Percentiles rank a stretch among this genome's conserved stretches.
These are phyloP conservation scores for Cudoniella acicularis DNA, from an alignment of 495 filamentous ascomycete species.

Conservation along the genomic window DNA sequence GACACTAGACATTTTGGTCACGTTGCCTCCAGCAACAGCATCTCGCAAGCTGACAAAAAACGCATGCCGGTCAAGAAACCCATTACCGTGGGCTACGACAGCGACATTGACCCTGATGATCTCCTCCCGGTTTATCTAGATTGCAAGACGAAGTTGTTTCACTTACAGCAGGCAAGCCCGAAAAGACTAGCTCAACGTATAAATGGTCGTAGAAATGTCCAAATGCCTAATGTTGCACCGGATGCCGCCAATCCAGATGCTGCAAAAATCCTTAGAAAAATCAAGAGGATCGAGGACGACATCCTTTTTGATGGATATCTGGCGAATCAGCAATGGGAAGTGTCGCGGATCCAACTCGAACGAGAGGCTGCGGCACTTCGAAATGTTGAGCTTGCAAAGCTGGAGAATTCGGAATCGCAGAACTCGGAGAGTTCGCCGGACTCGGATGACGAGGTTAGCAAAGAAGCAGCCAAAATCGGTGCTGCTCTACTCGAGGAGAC, in stretches of 20 bases:
- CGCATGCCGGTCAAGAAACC: conserved; percentile 29
- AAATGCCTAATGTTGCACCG: conserved; percentile 18
- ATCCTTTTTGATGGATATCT: conserved; percentile 77
- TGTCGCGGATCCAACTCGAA: conserved; percentile 61
- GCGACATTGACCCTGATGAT: conserved; percentile 66
- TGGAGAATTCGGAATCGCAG: conserved; percentile 25
- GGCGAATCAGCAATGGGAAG: conserved; percentile 71
- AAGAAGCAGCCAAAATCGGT: conserved; percentile 47
- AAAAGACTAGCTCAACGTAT: neutral
- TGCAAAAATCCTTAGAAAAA: conserved; percentile 62
- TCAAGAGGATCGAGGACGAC: conserved; percentile 76
- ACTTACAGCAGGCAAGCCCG: conserved; percentile 43
- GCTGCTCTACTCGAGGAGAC: conserved; percentile 47
- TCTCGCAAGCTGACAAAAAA: conserved; percentile 31
- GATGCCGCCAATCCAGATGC: conserved; percentile 43
- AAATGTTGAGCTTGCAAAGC: conserved; percentile 25
- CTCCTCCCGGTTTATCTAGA: conserved; percentile 73
- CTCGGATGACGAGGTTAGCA: conserved; percentile 43
- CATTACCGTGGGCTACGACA: conserved; percentile 41
- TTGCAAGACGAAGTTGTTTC: conserved; percentile 65
- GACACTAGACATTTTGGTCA: conserved; percentile 22
- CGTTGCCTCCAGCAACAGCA: conserved; percentile 23
- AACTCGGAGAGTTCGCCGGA: conserved; percentile 20
- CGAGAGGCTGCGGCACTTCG: conserved; percentile 42
- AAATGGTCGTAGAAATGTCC: conserved; percentile 2